These are phyloP conservation scores for Colletotrichum incanum DNA, from an alignment of 2,329 filamentous ascomycete species.

Conservation along the genomic window DNA sequence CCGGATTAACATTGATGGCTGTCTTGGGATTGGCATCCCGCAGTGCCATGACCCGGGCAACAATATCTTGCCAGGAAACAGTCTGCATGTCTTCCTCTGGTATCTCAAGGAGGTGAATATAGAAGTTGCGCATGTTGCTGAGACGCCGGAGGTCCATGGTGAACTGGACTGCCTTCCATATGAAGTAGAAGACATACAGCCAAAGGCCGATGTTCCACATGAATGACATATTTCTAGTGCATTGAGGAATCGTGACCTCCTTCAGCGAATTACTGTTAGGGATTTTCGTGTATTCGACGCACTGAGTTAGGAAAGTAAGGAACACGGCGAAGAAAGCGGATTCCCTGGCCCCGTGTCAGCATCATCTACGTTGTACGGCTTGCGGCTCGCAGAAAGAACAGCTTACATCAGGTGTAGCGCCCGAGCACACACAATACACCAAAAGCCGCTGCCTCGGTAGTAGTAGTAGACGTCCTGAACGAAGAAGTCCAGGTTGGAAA, in stretches of 20 bases:
- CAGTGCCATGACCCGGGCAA: conserved; percentile 86
- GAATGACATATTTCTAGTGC: conserved; percentile 82
- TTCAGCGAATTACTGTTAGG: conserved; percentile 72
- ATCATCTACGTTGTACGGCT: not conserved
- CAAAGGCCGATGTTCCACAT: conserved; percentile 85
- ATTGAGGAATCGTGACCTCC: conserved; percentile 78
- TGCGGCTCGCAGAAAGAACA: not conserved
- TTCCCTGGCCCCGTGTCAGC: conserved; percentile 66
- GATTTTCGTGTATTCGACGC: conserved; percentile 86
- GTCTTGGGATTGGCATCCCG: conserved; percentile 91
- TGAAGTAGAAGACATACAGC: conserved; percentile 89
- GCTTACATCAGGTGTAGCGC: conserved; percentile 81
- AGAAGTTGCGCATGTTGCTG: conserved; percentile 87
- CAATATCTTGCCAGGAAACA: conserved; percentile 93
- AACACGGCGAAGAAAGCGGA: conserved; percentile 87
- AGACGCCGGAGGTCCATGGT: conserved; percentile 82
- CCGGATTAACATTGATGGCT: conserved; percentile 67
- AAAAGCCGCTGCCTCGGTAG: conserved; percentile 86
- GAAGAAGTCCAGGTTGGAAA: conserved; percentile 90
- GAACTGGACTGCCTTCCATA: conserved; percentile 84
- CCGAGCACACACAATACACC: conserved; percentile 84
- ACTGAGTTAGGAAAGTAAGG: conserved; percentile 87
- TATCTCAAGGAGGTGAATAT: conserved; percentile 84
- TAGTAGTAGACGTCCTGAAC: conserved; percentile 89
- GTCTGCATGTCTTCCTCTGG: conserved; percentile 90